Conservation (phyloP, 2,329 filamentous ascomycete species). For the Fusarium tuaranense region DNA sequence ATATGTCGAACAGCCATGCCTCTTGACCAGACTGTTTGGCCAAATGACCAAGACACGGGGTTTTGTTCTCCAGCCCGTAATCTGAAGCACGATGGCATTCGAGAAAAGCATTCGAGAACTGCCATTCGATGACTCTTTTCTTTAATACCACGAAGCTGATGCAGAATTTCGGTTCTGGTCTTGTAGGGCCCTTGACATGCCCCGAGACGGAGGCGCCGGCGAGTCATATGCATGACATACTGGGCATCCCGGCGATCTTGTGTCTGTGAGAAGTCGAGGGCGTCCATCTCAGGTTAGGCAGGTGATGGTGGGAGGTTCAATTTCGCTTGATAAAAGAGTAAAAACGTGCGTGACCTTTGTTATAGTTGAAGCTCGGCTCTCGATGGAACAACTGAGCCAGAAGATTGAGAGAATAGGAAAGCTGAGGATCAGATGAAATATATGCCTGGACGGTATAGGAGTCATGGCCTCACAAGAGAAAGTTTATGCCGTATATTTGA, state of each 20-base stretch:
- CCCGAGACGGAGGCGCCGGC: background rate
- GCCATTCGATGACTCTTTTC: background rate
- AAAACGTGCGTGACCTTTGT: background rate
- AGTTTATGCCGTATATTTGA: background rate
- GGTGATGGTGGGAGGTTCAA: background rate
- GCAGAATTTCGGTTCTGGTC: background rate
- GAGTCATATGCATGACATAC: background rate
- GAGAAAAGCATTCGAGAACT: background rate
- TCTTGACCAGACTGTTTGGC: background rate
- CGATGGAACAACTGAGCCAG: background rate
- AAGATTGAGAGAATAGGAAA: background rate
- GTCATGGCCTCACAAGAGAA: background rate
- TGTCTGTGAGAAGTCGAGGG: background rate
- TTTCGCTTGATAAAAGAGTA: background rate
- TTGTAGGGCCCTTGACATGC: background rate
- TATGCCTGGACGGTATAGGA: background rate
- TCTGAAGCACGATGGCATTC: background rate
- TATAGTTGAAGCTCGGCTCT: background rate
- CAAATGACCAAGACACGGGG: background rate
- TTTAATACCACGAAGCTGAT: background rate
- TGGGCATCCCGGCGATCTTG: background rate
- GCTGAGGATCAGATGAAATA: background rate
- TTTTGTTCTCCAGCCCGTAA: background rate
- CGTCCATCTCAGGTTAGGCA: background rate
- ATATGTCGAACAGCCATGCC: background rate